These are phyloP conservation scores for Entomortierella beljakovae DNA, from an alignment of 192 early-diverging fungal species.

Conservation along the genomic window DNA sequence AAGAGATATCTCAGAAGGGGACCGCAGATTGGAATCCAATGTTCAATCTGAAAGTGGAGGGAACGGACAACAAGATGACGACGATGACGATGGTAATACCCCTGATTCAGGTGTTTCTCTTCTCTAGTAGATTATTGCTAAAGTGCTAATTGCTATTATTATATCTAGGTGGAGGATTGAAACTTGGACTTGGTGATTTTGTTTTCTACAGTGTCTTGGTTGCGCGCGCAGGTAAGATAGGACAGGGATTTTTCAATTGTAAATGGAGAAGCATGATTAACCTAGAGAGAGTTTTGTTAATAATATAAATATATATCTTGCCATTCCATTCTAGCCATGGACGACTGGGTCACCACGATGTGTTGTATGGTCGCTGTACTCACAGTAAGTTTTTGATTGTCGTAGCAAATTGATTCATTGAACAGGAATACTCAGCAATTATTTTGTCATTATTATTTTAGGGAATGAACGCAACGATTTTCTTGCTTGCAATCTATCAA, in stretches of 20 bases:
- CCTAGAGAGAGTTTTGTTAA: neutral
- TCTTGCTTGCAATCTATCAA: slow-evolving; percentile 81
- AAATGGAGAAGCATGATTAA: neutral
- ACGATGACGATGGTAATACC: slow-evolving; percentile 59
- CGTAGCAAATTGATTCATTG: too few species aligned
- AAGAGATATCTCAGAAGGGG: neutral
- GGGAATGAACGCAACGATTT: slow-evolving; percentile 90
- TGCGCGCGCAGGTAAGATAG: slow-evolving; percentile 78
- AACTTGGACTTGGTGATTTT: slow-evolving; percentile 92
- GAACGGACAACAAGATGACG: slow-evolving; percentile 52
- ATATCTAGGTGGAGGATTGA: slow-evolving; percentile 72
- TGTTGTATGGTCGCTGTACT: slow-evolving; percentile 81
- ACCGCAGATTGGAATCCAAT: neutral
- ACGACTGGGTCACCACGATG: slow-evolving; percentile 86
- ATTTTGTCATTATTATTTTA: slow-evolving; percentile 2
- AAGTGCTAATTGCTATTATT: neutral
- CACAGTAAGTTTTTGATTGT: slow-evolving; percentile 55
- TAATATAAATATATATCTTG: too few species aligned
- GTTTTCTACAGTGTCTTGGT: slow-evolving; percentile 91
- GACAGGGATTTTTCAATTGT: too few species aligned
- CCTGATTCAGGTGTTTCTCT: neutral
- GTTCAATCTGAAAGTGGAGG: neutral
- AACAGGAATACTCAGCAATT: too few species aligned
- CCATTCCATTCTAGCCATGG: slow-evolving; percentile 71
- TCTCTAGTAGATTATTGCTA: too few species aligned